phyloP scores from a whole-genome alignment of 352 stramenopile species.

The Globisporangium paddicum region DNA sequence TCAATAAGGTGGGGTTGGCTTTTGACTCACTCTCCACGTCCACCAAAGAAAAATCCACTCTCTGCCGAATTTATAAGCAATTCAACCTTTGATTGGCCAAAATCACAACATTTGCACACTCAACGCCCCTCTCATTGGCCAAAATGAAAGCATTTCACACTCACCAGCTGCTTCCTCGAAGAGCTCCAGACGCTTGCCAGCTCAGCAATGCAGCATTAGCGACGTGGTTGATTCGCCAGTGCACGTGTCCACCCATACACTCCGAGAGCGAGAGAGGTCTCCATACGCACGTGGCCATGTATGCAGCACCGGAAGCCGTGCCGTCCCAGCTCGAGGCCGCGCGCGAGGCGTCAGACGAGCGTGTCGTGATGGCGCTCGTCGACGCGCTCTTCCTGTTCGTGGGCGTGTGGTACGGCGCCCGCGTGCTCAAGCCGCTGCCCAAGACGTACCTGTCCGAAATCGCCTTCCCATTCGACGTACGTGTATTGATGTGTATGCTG shows the following conservation, averaged over 20 bases:
- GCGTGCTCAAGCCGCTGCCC: slow-evolving; percentile 45
- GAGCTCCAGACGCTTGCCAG: no score
- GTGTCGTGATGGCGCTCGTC: slow-evolving; percentile 9
- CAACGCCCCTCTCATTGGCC: no score
- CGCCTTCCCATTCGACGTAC: slow-evolving; percentile 60
- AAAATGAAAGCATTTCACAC: background rate
- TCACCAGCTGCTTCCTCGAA: no score
- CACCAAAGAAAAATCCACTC: no score
- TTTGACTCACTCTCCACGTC: no score
- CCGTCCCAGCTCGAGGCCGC: background rate
- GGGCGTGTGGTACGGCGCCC: slow-evolving; percentile 43
- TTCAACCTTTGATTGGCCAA: no score
- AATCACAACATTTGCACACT: no score
- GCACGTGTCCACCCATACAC: background rate
- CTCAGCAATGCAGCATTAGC: background rate
- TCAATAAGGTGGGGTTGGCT: no score
- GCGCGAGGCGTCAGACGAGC: slow-evolving; percentile 10
- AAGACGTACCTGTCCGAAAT: slow-evolving; percentile 82
- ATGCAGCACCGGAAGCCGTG: background rate
- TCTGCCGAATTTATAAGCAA: no score
- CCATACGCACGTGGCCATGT: background rate
- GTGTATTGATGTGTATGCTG: slow-evolving; percentile 10
- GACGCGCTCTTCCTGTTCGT: slow-evolving; percentile 48
- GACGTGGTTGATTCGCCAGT: background rate
- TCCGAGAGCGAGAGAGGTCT: background rate